These are phyloP conservation scores for Globisporangium orthogonon DNA, from an alignment of 352 stramenopile genomes.

Conservation along the genomic window DNA sequence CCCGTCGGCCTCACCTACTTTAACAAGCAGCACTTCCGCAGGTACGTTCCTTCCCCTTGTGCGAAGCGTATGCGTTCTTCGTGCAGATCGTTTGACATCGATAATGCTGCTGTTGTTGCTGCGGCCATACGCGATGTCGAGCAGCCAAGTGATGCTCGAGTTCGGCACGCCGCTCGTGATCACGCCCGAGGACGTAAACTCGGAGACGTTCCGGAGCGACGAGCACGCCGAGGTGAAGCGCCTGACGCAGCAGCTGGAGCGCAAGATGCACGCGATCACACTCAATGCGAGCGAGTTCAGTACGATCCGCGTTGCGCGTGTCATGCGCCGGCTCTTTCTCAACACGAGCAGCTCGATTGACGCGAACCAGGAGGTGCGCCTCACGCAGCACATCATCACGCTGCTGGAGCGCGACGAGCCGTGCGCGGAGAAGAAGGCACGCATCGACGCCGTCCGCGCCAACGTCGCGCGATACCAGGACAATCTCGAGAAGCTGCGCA, in stretches of 20 bases:
- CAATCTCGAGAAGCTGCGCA: conserved; percentile 38
- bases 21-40: conserved; percentile 77
- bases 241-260: conserved; percentile 26
- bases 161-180: conserved; percentile 59
- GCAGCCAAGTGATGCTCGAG: conserved; percentile 59
- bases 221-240: conserved; percentile 35
- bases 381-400: conserved; percentile 75
- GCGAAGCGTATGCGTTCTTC: no score
- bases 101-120: not conserved
- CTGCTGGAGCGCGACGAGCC: conserved; percentile 44
- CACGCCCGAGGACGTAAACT: conserved; percentile 24
- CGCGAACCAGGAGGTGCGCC: conserved; percentile 61
- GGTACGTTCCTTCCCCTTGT: conserved; percentile 14
- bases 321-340: conserved; percentile 65
- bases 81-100: not conserved
- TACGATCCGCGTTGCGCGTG: conserved; percentile 47
- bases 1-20: conserved; percentile 76
- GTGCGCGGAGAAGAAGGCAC: conserved; percentile 21
- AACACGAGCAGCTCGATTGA: conserved; percentile 57
- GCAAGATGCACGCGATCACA: conserved; percentile 39
- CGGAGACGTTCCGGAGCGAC: conserved; percentile 27
- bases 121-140: not conserved
- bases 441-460: conserved; percentile 25
- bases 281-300: conserved; percentile 64
- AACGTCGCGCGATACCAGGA: conserved; percentile 65